These are phyloP conservation scores for Boletus speciosus DNA, from an alignment of 768 basidiomycete species.

Conservation along the genomic window DNA sequence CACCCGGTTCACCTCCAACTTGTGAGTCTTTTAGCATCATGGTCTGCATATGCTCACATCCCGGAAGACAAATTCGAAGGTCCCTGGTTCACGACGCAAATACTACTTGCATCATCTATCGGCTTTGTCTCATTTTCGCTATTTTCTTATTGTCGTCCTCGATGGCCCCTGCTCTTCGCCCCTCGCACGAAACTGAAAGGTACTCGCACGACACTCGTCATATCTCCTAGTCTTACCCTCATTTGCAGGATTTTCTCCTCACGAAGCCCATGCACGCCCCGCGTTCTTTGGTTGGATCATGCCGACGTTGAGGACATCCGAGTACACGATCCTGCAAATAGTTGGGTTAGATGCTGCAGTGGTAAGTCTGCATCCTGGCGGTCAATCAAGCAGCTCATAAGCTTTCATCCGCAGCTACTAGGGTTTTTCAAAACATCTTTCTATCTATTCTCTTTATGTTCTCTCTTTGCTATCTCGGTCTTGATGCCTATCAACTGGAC, in stretches of 20 bases:
- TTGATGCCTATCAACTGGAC: conserved; percentile 95
- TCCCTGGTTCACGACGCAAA: conserved; percentile 94
- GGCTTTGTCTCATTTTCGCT: conserved; percentile 78
- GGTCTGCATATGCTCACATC: conserved; percentile 5
- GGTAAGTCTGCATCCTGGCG: conserved; percentile 44
- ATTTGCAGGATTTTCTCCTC: conserved; percentile 79
- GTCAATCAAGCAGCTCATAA: not conserved
- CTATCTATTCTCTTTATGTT: conserved; percentile 84
- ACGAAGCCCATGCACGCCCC: conserved; percentile 83
- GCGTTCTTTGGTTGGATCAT: conserved; percentile 96
- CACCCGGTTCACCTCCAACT: conserved; percentile 65
- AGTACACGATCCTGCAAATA: conserved; percentile 91
- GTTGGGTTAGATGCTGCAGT: conserved; percentile 97
- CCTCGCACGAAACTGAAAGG: conserved; percentile 95
- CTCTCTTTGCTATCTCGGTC: conserved; percentile 74
- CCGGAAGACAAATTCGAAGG: conserved; percentile 75
- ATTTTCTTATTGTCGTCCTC: conserved; percentile 84
- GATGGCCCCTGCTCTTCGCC: conserved; percentile 88
- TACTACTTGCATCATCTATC: conserved; percentile 70
- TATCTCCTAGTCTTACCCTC: not conserved
- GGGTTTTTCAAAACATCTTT: conserved; percentile 97
- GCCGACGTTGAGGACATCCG: conserved; percentile 85
- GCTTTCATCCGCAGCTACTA: conserved; percentile 57
- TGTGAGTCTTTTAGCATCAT: conserved; percentile 36
- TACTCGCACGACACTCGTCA: conserved; percentile 25